Conservation (phyloP, 1,284 basidiomycete species). For the Pascua guehoae region DNA sequence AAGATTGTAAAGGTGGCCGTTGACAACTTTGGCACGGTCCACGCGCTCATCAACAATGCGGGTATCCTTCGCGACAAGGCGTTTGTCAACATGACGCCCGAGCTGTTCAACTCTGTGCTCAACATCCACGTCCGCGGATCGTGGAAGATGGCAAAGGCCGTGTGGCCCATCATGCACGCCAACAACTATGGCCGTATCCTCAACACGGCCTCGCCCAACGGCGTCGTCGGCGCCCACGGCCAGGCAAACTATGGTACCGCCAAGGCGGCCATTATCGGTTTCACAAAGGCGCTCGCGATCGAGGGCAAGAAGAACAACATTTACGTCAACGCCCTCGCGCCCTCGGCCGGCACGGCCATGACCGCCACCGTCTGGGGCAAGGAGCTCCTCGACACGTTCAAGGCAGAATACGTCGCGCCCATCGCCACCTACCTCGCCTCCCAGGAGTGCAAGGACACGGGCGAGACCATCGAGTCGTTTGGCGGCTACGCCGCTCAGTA, state of each 20-base stretch:
- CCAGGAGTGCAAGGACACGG: constrained; percentile 69
- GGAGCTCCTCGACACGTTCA: constrained; percentile 79
- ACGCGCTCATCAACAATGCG: constrained; percentile 89
- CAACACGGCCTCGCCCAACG: constrained; percentile 88
- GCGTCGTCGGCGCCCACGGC: constrained; percentile 92
- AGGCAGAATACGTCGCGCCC: constrained; percentile 88
- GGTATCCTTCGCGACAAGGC: constrained; percentile 91
- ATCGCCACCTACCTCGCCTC: constrained; percentile 88
- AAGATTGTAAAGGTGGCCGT: constrained; percentile 82
- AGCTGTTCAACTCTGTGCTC: constrained; percentile 91
- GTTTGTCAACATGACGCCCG: constrained; percentile 80
- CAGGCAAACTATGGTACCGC: constrained; percentile 86
- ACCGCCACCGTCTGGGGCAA: constrained; percentile 78
- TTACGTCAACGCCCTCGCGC: constrained; percentile 81
- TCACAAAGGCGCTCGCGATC: constrained; percentile 84
- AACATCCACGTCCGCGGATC: constrained; percentile 75
- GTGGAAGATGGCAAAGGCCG: constrained; percentile 87
- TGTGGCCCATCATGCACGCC: constrained; percentile 95
- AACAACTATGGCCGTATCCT: constrained; percentile 96
- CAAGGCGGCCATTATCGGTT: constrained; percentile 87
- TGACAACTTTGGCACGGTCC: constrained; percentile 83
- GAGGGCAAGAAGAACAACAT: constrained; percentile 93
- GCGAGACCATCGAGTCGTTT: constrained; percentile 78
- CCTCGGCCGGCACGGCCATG: constrained; percentile 88
- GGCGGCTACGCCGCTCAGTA: constrained; percentile 92